Percentiles rank a stretch among this genome's conserved stretches.
phyloP scores from a whole-genome alignment of 495 filamentous ascomycete genomes.

The Xylaria flabelliformis region DNA sequence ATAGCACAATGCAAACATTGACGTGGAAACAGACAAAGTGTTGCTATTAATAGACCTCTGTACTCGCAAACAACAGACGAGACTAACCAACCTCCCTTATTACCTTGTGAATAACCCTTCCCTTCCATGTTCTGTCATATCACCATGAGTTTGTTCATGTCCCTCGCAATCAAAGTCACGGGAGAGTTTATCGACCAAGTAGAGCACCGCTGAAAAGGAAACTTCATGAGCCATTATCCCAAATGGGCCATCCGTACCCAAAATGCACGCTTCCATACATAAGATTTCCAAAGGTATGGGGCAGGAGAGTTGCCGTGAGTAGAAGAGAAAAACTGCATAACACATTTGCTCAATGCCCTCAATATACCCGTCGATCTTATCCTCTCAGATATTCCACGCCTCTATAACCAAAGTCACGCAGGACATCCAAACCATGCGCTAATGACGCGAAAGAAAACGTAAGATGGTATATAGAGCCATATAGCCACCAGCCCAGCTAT shows the following conservation, averaged over 20 bases:
- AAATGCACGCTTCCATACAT: constrained; percentile 17
- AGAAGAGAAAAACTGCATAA: not conserved
- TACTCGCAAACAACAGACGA: not conserved
- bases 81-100: not conserved
- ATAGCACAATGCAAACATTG: not conserved
- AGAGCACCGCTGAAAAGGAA: not conserved
- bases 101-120: not conserved
- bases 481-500: not conserved
- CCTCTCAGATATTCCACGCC: not conserved
- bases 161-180: not conserved
- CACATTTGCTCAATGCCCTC: not conserved
- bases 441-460: not conserved
- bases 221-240: constrained; percentile 10
- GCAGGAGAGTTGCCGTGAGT: not conserved
- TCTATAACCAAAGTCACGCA: not conserved
- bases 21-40: not conserved
- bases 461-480: not conserved
- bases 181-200: not conserved
- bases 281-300: not conserved
- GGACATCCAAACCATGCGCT: not conserved
- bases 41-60: not conserved
- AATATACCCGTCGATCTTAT: not conserved
- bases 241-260: constrained; percentile 26
- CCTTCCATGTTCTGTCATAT: not conserved
- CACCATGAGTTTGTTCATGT: not conserved